phyloP scores from a whole-genome alignment of 2,329 filamentous ascomycete genomes.

The Pseudogymnoascus sp. region DNA sequence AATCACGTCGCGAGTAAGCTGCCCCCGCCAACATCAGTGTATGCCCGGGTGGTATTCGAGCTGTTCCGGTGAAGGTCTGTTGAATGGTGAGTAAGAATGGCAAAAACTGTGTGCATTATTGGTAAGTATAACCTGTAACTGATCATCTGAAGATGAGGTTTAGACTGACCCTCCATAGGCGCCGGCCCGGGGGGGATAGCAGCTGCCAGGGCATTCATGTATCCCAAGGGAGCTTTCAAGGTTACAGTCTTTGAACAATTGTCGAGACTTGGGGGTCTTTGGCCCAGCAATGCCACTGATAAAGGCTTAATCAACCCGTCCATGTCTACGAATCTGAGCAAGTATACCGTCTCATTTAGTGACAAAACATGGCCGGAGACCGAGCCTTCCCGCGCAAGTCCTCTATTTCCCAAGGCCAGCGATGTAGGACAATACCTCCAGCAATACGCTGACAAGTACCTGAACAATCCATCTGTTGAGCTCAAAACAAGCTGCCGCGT shows the following conservation, averaged over 20 bases:
- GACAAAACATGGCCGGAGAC: constrained; percentile 62
- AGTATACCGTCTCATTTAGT: constrained; percentile 64
- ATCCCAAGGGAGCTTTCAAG: constrained; percentile 46
- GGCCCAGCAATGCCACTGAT: constrained; percentile 52
- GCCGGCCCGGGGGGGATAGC: constrained; percentile 63
- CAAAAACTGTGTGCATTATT: constrained; percentile 24
- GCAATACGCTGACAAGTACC: constrained; percentile 52
- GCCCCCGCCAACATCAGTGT: not conserved
- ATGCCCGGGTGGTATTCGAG: not conserved
- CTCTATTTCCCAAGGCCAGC: constrained; percentile 62
- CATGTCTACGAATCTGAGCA: constrained; percentile 67
- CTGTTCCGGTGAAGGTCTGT: not conserved
- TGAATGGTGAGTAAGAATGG: constrained; percentile 5
- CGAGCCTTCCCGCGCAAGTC: constrained; percentile 41
- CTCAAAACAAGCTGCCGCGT: constrained; percentile 20
- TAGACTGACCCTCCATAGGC: constrained; percentile 37
- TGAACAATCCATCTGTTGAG: constrained; percentile 28
- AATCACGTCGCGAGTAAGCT: not conserved
- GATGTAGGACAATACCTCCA: constrained; percentile 67
- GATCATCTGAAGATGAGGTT: not conserved
- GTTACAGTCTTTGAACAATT: constrained; percentile 65
- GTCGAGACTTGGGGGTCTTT: constrained; percentile 65
- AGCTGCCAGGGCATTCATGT: constrained; percentile 64
- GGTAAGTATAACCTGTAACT: constrained; percentile 17
- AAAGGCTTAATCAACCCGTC: constrained; percentile 52